These are phyloP conservation scores for Schrenkiella parvula DNA, from an alignment of 345 rosid species.

Conservation along the genomic window DNA sequence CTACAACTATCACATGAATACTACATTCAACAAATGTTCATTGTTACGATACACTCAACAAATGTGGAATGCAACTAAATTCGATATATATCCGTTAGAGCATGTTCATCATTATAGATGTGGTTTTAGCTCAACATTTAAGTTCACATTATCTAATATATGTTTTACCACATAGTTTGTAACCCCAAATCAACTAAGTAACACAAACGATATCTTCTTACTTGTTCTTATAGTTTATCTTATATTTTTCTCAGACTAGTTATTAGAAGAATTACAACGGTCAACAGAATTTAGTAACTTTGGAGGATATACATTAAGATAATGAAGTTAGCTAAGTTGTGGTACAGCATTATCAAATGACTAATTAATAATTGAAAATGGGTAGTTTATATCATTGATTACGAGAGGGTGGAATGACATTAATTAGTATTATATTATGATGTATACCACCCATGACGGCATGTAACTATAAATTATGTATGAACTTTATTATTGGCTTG, in stretches of 20 bases:
- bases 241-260: neutral
- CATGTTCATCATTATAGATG: neutral
- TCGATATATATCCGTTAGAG: neutral
- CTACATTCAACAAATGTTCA: neutral
- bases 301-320: neutral
- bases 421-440: neutral
- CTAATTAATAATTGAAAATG: neutral
- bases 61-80: neutral
- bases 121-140: neutral
- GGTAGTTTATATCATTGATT: neutral
- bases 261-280: neutral
- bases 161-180: neutral
- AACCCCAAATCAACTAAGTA: neutral
- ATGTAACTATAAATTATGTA: neutral
- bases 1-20: neutral
- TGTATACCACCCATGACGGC: neutral
- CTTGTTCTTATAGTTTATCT: neutral
- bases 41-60: neutral
- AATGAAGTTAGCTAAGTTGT: constrained; percentile 2
- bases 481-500: neutral
- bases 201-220: neutral
- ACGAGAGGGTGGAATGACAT: neutral
- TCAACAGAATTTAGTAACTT: neutral
- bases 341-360: neutral
- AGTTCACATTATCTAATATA: neutral